These are phyloP conservation scores for Trypanosoma rangeli DNA, from an alignment of 208 protist species.

Conservation along the genomic window DNA sequence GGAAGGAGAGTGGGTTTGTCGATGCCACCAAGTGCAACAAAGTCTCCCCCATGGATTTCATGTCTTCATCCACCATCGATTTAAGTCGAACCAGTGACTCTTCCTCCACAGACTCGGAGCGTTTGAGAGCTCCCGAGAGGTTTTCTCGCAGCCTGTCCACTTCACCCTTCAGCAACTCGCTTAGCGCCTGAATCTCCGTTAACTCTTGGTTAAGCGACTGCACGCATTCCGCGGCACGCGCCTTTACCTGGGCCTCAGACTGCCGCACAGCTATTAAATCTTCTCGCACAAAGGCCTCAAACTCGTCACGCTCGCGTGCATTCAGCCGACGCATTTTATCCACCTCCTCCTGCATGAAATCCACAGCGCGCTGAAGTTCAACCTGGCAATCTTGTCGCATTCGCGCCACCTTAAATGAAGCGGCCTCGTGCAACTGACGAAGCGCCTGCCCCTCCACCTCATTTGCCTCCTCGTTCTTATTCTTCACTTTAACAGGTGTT, in stretches of 20 bases:
- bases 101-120: conserved; percentile 65
- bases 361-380: conserved; percentile 51
- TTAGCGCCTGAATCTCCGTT: conserved; percentile 75
- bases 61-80: conserved; percentile 58
- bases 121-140: conserved; percentile 48
- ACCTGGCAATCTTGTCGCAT: conserved; percentile 51
- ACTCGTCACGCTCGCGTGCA: conserved; percentile 67
- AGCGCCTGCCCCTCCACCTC: conserved; percentile 9
- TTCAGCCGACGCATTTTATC: conserved; percentile 56
- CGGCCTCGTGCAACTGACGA: conserved; percentile 56
- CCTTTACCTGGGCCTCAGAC: conserved; percentile 65
- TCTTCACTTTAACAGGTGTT: neutral
- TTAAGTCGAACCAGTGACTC: conserved; percentile 67
- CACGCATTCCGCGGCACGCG: conserved; percentile 70
- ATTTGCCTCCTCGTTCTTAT: conserved; percentile 7
- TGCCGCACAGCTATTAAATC: conserved; percentile 66
- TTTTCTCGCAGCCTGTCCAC: conserved; percentile 59
- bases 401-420: conserved; percentile 52
- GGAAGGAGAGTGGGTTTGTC: conserved; percentile 33
- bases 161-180: conserved; percentile 61
- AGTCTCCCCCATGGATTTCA: conserved; percentile 55
- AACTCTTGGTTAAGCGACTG: conserved; percentile 75
- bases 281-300: conserved; percentile 58
- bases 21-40: conserved; percentile 33
- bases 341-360: conserved; percentile 49